phyloP scores from a whole-genome alignment of 441 rosid species.

The Syzygium malaccense region DNA sequence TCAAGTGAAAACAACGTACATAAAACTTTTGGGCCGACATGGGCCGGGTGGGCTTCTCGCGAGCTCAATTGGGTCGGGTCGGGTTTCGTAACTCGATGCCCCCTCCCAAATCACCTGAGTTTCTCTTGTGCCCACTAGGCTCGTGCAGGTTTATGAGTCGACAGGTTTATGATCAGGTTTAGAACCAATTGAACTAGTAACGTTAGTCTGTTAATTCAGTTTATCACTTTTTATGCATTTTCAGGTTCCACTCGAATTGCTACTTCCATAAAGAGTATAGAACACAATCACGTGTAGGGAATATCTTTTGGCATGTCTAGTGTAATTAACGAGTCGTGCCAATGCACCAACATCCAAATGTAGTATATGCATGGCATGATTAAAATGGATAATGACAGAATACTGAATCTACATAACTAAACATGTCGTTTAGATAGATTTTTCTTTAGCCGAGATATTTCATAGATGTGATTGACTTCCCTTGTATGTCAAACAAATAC shows the following conservation, averaged over 20 bases:
- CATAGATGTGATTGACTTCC: neutral
- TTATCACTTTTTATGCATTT: neutral
- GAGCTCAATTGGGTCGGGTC: neutral
- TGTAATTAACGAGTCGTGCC: accelerated
- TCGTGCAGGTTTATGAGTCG: neutral
- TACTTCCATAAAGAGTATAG: neutral
- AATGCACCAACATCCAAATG: neutral
- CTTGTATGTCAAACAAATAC: accelerated
- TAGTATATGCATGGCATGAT: neutral
- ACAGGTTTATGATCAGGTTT: neutral
- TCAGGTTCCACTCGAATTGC: neutral
- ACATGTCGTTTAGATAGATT: neutral
- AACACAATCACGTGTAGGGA: neutral
- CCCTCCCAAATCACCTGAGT: no score
- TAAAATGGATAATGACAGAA: neutral
- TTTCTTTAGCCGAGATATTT: neutral
- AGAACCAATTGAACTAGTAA: neutral
- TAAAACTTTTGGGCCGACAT: neutral
- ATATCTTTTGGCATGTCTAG: neutral
- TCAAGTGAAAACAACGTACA: neutral
- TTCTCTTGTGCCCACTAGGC: no score
- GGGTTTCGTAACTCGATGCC: neutral
- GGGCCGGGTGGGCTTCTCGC: neutral
- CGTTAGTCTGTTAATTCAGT: neutral
- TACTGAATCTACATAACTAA: neutral